A percentile compares a stretch with the other conserved stretches of the same genome.
Evolutionary conservation across 805 yeast species (phyloP).

Genomic region (Candida sonorensis): DNA sequence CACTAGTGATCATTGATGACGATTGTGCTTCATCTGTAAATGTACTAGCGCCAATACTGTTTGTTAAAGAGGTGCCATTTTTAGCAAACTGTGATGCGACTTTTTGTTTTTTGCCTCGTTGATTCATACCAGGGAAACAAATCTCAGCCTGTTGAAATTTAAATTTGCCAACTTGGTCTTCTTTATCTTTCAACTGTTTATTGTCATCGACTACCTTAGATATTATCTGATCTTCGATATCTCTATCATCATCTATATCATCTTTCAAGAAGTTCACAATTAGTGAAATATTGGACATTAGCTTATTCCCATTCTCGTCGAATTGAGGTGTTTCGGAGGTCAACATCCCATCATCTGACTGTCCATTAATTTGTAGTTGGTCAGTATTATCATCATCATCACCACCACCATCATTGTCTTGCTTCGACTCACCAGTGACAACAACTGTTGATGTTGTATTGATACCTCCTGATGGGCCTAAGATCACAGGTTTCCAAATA

Average conservation of each 20-base stretch:
- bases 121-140: slow-evolving; percentile 26
- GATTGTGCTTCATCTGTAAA: too few species aligned
- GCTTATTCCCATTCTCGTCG: slow-evolving; percentile 21
- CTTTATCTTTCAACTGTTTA: slow-evolving; percentile 16
- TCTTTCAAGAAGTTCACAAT: slow-evolving; percentile 58
- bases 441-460: slow-evolving; percentile 49
- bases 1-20: too few species aligned
- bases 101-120: too few species aligned
- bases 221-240: slow-evolving; percentile 49
- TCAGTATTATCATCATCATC: slow-evolving; percentile 1
- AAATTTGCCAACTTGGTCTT: slow-evolving; percentile 4
- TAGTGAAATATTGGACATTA: slow-evolving; percentile 46
- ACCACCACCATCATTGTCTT: slow-evolving; percentile 3
- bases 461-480: slow-evolving; percentile 83
- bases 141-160: slow-evolving; percentile 7
- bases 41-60: too few species aligned
- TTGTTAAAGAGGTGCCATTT: too few species aligned
- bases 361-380: too few species aligned
- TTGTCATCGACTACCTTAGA: slow-evolving; percentile 34
- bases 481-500: slow-evolving; percentile 77
- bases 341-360: too few species aligned
- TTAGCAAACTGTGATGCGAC: too few species aligned
- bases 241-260: slow-evolving; percentile 57
- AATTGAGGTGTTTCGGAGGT: too few species aligned
- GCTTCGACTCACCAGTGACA: slow-evolving; percentile 15